Evolutionary conservation across 2,329 filamentous ascomycete genomes (phyloP), one percentile per base, ranked within the genome.

Genomic region (Alternaria metachromatica): DNA sequence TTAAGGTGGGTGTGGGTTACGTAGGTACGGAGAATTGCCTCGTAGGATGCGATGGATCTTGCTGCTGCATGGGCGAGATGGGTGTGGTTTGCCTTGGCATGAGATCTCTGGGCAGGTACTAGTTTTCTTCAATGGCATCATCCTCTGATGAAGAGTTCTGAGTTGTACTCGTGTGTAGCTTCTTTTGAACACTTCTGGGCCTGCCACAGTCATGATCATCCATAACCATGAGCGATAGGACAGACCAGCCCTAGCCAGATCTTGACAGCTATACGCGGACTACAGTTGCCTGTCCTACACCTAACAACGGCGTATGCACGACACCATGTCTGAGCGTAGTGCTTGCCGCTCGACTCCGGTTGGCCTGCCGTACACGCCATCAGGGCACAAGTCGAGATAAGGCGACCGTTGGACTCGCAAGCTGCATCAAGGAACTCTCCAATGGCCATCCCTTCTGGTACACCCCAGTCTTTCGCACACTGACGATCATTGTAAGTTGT

Each of bases 401-500:
- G 53, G 26, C 41, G 18, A 49, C 11, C 30, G 30, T 55, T 26
- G n/a, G 23, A 54, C 30, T 21, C 33, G n/a, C 25, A 23, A 30
- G 49, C 23, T 58, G 44, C n/a, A 25, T 20, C n/a, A 3, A 9
- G 3, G 11, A 2, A 11, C 4, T 5, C 20, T 45, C 45, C 46
- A 62, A 18, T 53, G 20, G 12, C 7, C 12, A 11, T 41, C 37
- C 18, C 7, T 28, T 7, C 41, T 33, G 20, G 37, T 53, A 53
- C 41, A 62, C 60, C 41, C 23, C 37, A 53, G n/a, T 46, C 15
- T 26, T 26, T 23, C 45, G 59, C 53, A 46, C 30, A 41, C 18
- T 20, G 60, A 62, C 53, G 55, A 62, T 62, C 55, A n/a, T 51
- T 58, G 41, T 50, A 33, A 58, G 48, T 43, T 45, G 33, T 25